A percentile compares a stretch with the other conserved stretches of the same genome.
Evolutionary conservation across 768 basidiomycete genomes (phyloP).

Genomic region (Mycena vulgaris): DNA sequence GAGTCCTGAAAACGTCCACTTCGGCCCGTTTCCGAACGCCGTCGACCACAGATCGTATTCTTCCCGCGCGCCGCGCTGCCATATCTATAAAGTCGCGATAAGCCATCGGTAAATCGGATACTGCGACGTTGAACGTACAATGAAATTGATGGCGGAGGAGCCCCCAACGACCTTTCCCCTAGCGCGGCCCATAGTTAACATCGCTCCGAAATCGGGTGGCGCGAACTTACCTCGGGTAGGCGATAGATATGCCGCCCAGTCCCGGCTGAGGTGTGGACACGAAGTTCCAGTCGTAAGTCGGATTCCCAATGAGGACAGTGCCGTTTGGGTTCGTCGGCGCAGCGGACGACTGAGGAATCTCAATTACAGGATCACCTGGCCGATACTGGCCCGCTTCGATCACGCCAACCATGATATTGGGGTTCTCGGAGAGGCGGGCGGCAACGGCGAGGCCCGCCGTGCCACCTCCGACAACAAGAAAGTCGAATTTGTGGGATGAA

Average conservation of each 20-base stretch:
- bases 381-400: slow-evolving; percentile 1
- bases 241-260: not conserved
- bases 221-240: not conserved
- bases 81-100: not conserved
- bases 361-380: not conserved
- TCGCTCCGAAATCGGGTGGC: not conserved
- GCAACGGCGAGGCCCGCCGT: not conserved
- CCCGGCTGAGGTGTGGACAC: not conserved
- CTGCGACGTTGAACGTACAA: not conserved
- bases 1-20: not conserved
- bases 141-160: not conserved
- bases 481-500: not conserved
- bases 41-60: slow-evolving; percentile 3
- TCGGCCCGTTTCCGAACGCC: not conserved
- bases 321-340: not conserved
- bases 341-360: not conserved
- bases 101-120: not conserved
- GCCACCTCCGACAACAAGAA: not conserved
- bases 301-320: not conserved
- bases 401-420: not conserved
- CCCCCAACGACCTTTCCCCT: not conserved
- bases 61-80: not conserved
- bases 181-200: not conserved
- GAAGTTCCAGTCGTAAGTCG: not conserved
- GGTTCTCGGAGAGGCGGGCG: not conserved